Evolutionary conservation across 805 yeast genomes (phyloP), one percentile per base, ranked within the genome.

Genomic region (Schizosaccharomyces osmophilus): DNA sequence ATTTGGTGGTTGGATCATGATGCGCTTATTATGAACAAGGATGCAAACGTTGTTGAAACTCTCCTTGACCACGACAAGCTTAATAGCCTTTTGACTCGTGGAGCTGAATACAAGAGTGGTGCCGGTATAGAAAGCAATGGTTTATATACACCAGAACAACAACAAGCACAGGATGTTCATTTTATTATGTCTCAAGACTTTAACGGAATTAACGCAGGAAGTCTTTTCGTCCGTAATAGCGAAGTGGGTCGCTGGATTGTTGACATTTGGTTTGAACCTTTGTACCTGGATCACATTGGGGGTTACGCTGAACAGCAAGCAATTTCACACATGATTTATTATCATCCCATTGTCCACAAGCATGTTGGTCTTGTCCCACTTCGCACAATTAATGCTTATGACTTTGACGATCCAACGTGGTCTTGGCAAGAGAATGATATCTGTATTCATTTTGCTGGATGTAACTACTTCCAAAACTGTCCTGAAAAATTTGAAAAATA

Each of bases 191-290:
- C 93, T 0, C 94, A 86, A 70, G 95, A 86, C 70, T 84, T 93
- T 71, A 90, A 90, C 63, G 94, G 94, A 1, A 85, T 86, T 73
- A 86, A 85, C 68, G 72, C 86, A 62, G 94, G 94, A 8, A 84
- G 90, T 0, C 85, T 86, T 67, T 71, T 86, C 62, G 75, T 86
- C 67, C 78, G 82, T 68, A 77, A 85, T 65, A 82, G 85, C 2
- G 78, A 77, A 13, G 86, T 94, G 94, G 72, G 86, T 2, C 82
- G 80, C 62, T 71, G 84, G 68, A 70, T 86, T 54, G 73, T 86
- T 62, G 93, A 85, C 69, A 67, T 79, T 15, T 85, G 94, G 94
- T 84, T 90, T 89, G 94, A 86, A 67, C 94, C 94, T 8, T 85
- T 83, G 4, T 75, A 82, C 72, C 84, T 85, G 71, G 93, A 85